These are phyloP conservation scores for Fomitopsis serialis DNA, from an alignment of 768 basidiomycete genomes.

Conservation along the genomic window DNA sequence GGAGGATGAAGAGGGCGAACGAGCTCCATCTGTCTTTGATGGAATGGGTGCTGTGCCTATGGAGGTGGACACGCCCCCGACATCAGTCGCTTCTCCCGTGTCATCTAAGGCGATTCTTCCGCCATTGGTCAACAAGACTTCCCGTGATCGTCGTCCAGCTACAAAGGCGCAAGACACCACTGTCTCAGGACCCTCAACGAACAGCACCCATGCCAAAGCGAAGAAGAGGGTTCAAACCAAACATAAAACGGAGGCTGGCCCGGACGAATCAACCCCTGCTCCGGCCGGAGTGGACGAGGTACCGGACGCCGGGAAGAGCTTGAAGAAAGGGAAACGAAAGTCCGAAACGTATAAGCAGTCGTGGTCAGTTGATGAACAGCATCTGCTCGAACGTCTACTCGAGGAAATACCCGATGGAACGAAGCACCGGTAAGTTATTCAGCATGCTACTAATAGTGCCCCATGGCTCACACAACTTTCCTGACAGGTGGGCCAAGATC, in stretches of 20 bases:
- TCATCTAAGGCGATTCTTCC: not conserved
- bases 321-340: constrained; percentile 33
- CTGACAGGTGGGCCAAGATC: constrained; percentile 69
- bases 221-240: too few species aligned
- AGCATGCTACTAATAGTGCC: not conserved
- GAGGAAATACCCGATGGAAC: constrained; percentile 76
- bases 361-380: constrained; percentile 75
- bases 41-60: constrained; percentile 5
- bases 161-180: constrained; percentile 8
- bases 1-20: constrained; percentile 10
- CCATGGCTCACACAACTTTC: constrained; percentile 5
- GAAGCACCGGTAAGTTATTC: constrained; percentile 54
- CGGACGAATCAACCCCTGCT: not conserved
- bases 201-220: not conserved
- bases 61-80: constrained; percentile 14
- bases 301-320: constrained; percentile 8
- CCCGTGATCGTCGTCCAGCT: constrained; percentile 7
- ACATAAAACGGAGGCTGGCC: not conserved
- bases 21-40: not conserved
- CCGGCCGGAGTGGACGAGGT: constrained; percentile 1
- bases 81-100: constrained; percentile 8
- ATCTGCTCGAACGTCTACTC: constrained; percentile 66
- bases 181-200: not conserved
- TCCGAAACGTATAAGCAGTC: constrained; percentile 80
- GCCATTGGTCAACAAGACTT: not conserved